Evolutionary conservation across 176 grass and related monocot genomes (phyloP).

Genomic region (Lolium multiflorum): DNA sequence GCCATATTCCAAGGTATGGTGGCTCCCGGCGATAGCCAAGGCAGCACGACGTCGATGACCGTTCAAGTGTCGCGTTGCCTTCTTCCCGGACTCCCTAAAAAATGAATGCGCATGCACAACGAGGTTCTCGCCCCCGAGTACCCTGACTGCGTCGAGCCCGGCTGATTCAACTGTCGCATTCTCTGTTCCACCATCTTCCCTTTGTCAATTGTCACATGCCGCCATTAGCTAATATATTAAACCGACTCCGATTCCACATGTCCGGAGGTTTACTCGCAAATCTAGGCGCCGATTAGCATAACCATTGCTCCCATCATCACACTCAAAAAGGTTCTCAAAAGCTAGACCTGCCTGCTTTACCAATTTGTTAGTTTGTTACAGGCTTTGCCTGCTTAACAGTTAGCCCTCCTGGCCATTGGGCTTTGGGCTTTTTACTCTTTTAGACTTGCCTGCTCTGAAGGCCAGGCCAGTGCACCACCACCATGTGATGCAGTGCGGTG

Average conservation of each 20-base stretch:
- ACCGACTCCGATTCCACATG: neutral
- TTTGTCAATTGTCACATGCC: no score
- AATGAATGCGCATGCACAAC: no score
- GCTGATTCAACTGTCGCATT: no score
- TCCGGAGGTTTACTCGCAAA: neutral
- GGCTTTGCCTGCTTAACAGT: conserved; percentile 23
- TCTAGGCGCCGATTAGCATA: conserved; percentile 46
- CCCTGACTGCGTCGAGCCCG: no score
- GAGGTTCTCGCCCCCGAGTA: no score
- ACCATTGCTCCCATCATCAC: conserved; percentile 49
- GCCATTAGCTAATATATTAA: no score
- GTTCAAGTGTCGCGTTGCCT: no score
- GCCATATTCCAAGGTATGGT: no score
- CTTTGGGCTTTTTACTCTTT: neutral
- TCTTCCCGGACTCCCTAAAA: no score
- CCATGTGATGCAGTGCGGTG: conserved; percentile 2
- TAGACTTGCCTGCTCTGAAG: neutral
- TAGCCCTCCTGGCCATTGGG: conserved; percentile 5
- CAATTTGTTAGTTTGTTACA: neutral
- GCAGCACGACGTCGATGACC: no score
- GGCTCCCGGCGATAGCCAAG: no score
- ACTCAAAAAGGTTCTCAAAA: conserved; percentile 39
- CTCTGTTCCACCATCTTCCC: neutral
- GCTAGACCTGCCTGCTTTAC: neutral
- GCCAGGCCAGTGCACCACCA: conserved; percentile 23